Evolutionary conservation across 2,329 filamentous ascomycete genomes (phyloP).

Genomic region (Xylaria sp.): DNA sequence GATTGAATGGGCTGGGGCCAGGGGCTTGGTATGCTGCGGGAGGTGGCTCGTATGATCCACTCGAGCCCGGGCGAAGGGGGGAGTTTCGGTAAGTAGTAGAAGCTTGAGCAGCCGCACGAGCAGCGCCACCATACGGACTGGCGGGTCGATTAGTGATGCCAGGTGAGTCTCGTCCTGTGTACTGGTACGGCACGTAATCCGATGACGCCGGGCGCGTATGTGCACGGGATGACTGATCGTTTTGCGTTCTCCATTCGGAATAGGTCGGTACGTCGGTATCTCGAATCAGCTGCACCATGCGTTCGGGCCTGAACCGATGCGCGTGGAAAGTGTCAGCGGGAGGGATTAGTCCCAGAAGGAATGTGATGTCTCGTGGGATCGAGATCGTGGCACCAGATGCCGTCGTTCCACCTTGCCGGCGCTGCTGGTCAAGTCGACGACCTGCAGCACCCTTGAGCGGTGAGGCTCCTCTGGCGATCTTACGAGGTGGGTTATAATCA

Average conservation of each 20-base stretch:
- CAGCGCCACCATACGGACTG: slow-evolving; percentile 59
- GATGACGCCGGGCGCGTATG: slow-evolving; percentile 57
- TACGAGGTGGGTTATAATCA: slow-evolving; percentile 79
- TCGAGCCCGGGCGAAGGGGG: slow-evolving; percentile 62
- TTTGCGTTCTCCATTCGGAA: slow-evolving; percentile 62
- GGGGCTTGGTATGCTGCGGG: slow-evolving; percentile 49
- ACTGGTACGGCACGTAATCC: slow-evolving; percentile 53
- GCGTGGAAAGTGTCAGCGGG: slow-evolving; percentile 77
- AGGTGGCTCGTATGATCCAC: slow-evolving; percentile 57
- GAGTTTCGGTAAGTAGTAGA: slow-evolving; percentile 63
- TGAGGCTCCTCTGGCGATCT: slow-evolving; percentile 88
- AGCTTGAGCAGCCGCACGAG: slow-evolving; percentile 53
- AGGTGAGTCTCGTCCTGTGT: slow-evolving; percentile 46
- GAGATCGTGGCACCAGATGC: slow-evolving; percentile 63
- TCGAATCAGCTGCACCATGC: slow-evolving; percentile 78
- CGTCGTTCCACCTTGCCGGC: slow-evolving; percentile 59
- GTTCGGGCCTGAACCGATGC: slow-evolving; percentile 74
- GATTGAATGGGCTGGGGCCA: slow-evolving; percentile 45
- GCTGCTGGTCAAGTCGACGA: slow-evolving; percentile 83
- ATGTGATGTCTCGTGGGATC: slow-evolving; percentile 76
- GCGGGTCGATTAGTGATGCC: slow-evolving; percentile 53
- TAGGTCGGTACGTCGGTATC: slow-evolving; percentile 74
- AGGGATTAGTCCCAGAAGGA: slow-evolving; percentile 78
- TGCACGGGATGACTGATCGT: slow-evolving; percentile 45
- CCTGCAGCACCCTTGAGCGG: slow-evolving; percentile 92